Evolutionary conservation across 2,329 filamentous ascomycete genomes (phyloP).

Genomic region (Aciculosporium take): DNA sequence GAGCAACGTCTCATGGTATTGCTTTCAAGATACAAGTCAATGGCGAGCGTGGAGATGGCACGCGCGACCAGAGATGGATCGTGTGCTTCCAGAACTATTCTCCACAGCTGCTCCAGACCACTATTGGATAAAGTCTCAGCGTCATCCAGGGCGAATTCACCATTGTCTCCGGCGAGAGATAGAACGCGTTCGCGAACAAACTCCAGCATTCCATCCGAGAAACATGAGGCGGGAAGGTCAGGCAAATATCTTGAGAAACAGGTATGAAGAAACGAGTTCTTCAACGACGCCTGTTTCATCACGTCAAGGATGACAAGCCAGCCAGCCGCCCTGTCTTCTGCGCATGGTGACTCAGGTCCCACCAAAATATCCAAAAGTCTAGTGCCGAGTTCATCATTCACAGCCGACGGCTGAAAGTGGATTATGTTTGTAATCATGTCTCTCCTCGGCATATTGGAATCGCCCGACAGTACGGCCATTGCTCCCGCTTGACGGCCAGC

Average conservation of each 20-base stretch:
- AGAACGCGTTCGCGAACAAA: slow-evolving; percentile 43
- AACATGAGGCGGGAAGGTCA: slow-evolving; percentile 38
- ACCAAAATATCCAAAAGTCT: slow-evolving; percentile 62
- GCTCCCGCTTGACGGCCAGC: slow-evolving; percentile 21
- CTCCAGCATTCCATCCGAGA: slow-evolving; percentile 46
- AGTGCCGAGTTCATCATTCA: slow-evolving; percentile 47
- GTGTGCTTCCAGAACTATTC: slow-evolving; percentile 57
- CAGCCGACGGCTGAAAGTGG: slow-evolving; percentile 41
- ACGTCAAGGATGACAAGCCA: slow-evolving; percentile 52
- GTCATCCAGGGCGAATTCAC: slow-evolving; percentile 35
- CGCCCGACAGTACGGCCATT: slow-evolving; percentile 30
- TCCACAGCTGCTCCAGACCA: slow-evolving; percentile 65
- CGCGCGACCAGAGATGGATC: slow-evolving; percentile 49
- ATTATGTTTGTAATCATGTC: slow-evolving; percentile 47
- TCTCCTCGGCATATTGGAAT: slow-evolving; percentile 36
- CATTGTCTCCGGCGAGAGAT: slow-evolving; percentile 29
- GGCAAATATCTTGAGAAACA: slow-evolving; percentile 46
- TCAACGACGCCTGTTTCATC: slow-evolving; percentile 25
- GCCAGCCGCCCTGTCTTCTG: slow-evolving; percentile 47
- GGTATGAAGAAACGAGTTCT: slow-evolving; percentile 40
- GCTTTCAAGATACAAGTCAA: slow-evolving; percentile 53
- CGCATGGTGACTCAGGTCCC: slow-evolving; percentile 44
- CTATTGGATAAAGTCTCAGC: slow-evolving; percentile 36
- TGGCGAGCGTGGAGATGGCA: slow-evolving; percentile 57
- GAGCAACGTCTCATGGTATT: slow-evolving; percentile 35